A percentile compares a stretch with the other conserved stretches of the same genome.
These are phyloP conservation scores for Trypanosoma avium DNA, from an alignment of 208 protist species.

Conservation along the genomic window DNA sequence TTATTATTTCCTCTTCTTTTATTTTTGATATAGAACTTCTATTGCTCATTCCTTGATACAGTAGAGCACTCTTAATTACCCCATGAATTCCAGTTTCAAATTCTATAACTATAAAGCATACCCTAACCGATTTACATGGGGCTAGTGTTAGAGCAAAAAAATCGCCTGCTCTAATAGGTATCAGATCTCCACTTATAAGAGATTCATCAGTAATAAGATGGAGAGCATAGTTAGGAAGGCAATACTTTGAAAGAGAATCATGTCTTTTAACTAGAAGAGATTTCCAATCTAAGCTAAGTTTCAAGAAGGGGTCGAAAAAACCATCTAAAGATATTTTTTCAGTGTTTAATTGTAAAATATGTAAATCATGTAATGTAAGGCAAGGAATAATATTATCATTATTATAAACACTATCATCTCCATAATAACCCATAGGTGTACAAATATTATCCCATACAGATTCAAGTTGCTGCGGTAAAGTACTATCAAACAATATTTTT, in stretches of 20 bases:
- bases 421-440: background rate
- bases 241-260: background rate
- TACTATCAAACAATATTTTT: constrained; percentile 67
- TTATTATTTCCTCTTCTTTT: background rate
- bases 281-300: constrained; percentile 13
- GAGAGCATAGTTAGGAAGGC: constrained; percentile 11
- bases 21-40: background rate
- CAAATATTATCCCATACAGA: constrained; percentile 54
- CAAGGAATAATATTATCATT: background rate
- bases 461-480: constrained; percentile 61
- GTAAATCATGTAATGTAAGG: constrained; percentile 11
- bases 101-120: constrained; percentile 11
- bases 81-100: constrained; percentile 1
- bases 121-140: background rate
- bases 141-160: constrained; percentile 6
- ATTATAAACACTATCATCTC: background rate
- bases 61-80: constrained; percentile 3
- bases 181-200: background rate
- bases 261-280: background rate
- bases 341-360: constrained; percentile 7
- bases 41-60: background rate
- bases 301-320: constrained; percentile 13
- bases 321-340: background rate
- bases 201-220: constrained; percentile 10
- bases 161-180: background rate